Conservation (phyloP, 2,329 filamentous ascomycete genomes). For the Cordyceps cicadae region DNA sequence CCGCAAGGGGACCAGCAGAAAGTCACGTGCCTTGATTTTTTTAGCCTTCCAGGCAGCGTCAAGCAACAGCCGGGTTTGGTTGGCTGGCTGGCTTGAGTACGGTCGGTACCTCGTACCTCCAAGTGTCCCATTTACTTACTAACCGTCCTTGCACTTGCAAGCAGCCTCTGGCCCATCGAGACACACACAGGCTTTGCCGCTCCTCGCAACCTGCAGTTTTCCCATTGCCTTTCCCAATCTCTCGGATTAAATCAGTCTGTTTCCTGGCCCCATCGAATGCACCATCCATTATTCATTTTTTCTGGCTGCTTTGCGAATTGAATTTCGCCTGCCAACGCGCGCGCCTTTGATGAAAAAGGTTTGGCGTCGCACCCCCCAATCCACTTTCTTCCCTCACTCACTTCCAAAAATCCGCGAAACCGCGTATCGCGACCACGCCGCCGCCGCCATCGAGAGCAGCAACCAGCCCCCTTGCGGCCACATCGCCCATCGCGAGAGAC, state of each 20-base stretch:
- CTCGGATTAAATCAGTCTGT: slow-evolving; percentile 18
- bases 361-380: slow-evolving; percentile 32
- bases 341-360: slow-evolving; percentile 28
- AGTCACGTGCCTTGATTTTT: slow-evolving; percentile 26
- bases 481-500: slow-evolving; percentile 15
- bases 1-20: slow-evolving; percentile 2
- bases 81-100: slow-evolving; percentile 17
- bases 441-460: background rate
- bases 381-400: background rate
- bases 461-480: background rate
- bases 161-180: slow-evolving; percentile 23
- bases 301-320: slow-evolving; percentile 5
- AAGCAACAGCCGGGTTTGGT: slow-evolving; percentile 6
- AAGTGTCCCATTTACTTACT: background rate
- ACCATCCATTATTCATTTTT: slow-evolving; percentile 8
- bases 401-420: slow-evolving; percentile 21
- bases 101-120: background rate
- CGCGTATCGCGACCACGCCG: slow-evolving; percentile 31
- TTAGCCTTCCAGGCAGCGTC: slow-evolving; percentile 18
- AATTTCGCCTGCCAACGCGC: slow-evolving; percentile 12
- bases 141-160: slow-evolving; percentile 8
- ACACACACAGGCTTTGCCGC: slow-evolving; percentile 13
- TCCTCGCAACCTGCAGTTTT: slow-evolving; percentile 6
- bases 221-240: slow-evolving; percentile 7
- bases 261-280: slow-evolving; percentile 19